Percentiles rank a stretch among this genome's conserved stretches.
These are phyloP conservation scores for Oryza glumipatula DNA, from an alignment of 176 grass and related monocot genomes.

Conservation along the genomic window DNA sequence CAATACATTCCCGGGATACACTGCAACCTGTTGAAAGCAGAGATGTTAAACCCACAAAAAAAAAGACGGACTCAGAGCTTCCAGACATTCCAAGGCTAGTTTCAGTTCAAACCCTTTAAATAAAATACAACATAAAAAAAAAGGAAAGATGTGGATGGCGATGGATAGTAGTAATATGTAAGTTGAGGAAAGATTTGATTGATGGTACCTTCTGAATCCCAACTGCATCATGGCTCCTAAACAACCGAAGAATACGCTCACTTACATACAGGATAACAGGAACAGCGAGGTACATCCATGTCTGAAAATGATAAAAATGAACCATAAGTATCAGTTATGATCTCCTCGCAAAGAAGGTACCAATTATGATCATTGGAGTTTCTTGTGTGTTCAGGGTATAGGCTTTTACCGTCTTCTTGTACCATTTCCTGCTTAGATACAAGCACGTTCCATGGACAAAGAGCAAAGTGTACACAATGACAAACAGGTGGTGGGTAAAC, in stretches of 20 bases:
- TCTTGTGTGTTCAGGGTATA: neutral
- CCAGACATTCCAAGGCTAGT: neutral
- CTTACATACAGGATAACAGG: slow-evolving; percentile 72
- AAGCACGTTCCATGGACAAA: slow-evolving; percentile 72
- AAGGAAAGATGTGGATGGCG: neutral
- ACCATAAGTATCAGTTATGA: slow-evolving; percentile 7
- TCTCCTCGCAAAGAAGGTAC: neutral
- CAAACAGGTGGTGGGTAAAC: slow-evolving; percentile 93
- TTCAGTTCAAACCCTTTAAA: neutral
- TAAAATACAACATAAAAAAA: neutral
- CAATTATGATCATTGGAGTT: neutral
- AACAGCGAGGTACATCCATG: slow-evolving; percentile 95
- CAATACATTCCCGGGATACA: slow-evolving; percentile 88
- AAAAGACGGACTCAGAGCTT: neutral
- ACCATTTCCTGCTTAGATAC: slow-evolving; percentile 83
- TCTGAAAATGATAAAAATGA: slow-evolving; percentile 51
- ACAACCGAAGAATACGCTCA: slow-evolving; percentile 75
- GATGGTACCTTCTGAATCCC: slow-evolving; percentile 72
- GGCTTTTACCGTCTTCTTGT: slow-evolving; percentile 83
- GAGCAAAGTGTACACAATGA: slow-evolving; percentile 79
- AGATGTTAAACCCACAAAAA: slow-evolving; percentile 1
- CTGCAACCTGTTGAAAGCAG: slow-evolving; percentile 59
- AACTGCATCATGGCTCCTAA: slow-evolving; percentile 80
- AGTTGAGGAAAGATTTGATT: slow-evolving; percentile 27
- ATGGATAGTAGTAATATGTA: neutral